Base-by-base conservation (phyloP, 2,329 filamentous ascomycete genomes). In the Malbranchea cinnamomea region DNA sequence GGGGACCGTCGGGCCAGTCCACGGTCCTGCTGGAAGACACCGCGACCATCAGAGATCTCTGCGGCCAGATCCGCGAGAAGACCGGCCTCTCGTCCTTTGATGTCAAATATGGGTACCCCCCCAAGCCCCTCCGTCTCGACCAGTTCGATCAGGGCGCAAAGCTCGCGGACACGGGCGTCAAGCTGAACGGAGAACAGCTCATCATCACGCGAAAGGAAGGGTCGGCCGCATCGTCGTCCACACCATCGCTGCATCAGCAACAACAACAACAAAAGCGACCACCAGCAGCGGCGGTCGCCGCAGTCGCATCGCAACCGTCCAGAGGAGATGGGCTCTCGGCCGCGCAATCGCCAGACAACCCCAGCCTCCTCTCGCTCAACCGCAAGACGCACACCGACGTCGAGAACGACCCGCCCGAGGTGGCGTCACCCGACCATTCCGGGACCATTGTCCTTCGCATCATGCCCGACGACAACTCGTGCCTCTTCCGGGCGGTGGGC, bases 401-500 rank as follows among this genome's bases (percentile, higher is more conserved):
- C 14, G 59, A 67, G 23, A 60, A 62, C 26, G 72, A 78, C 38
- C 69, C 72, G 1, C 74, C 74, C 0, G 71, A 76, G 42, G 53
- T 78, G 1, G 56, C 64, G 0, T 60, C 75, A 0, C 63, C 69
- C 5, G 57, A 64, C 16, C 65, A 69, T 28, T 57, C 58, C 18
- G 70, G 68, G 26, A 68, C 63, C 1, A 53, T 70, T 11, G 78
- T 91, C 6, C 68, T 94, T 11, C 77, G 87, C 9, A 81, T 95
- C 29, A 94, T 95, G 87, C 83, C 85, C 4, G 87, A 94, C 48
- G 87, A 95, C 54, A 94, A 94, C 54, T 83, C 76, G 35, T 95
- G 87, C 56, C 74, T 95, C 46, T 95, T 94, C 55, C 79, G 84
- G 16, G 85, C 87, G 0, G 74, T 95, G 26, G 80, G 81, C 10